Evolutionary conservation across 257 asterid species (phyloP).

Genomic region (Solanum acaule): DNA sequence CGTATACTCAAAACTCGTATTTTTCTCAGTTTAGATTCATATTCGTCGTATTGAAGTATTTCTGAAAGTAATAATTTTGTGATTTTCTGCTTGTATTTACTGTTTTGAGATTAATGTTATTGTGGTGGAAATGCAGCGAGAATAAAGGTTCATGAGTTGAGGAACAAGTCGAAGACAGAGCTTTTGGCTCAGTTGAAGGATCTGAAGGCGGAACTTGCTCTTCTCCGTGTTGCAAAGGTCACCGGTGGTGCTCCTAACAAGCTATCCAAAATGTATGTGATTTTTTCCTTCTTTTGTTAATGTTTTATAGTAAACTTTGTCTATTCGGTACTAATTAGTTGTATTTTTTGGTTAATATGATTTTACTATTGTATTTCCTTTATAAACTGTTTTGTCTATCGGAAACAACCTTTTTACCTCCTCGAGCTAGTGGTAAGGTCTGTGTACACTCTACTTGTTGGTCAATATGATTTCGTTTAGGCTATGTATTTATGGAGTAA

Average conservation of each 20-base stretch:
- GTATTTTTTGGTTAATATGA: neutral
- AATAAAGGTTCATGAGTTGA: slow-evolving; percentile 29
- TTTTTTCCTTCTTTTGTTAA: neutral
- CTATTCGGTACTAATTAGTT: neutral
- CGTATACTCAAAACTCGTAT: neutral
- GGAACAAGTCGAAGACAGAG: slow-evolving; percentile 19
- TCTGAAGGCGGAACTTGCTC: slow-evolving; percentile 30
- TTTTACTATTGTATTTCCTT: neutral
- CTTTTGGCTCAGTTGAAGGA: slow-evolving; percentile 23
- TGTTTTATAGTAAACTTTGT: neutral
- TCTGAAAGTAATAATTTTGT: no score
- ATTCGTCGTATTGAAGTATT: neutral
- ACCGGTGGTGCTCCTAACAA: slow-evolving; percentile 37
- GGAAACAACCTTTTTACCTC: neutral
- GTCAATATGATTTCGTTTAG: neutral
- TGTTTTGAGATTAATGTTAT: neutral
- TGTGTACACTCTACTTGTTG: no score
- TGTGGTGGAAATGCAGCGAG: slow-evolving; percentile 10
- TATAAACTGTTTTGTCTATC: neutral
- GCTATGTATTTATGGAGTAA: neutral
- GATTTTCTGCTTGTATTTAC: neutral
- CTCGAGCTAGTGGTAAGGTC: neutral
- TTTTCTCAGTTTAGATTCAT: neutral
- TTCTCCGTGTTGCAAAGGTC: slow-evolving; percentile 33
- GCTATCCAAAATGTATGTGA: slow-evolving; percentile 22